Evolutionary conservation across 805 yeast species (phyloP).

Genomic region (Spencermartinsiella europaea): DNA sequence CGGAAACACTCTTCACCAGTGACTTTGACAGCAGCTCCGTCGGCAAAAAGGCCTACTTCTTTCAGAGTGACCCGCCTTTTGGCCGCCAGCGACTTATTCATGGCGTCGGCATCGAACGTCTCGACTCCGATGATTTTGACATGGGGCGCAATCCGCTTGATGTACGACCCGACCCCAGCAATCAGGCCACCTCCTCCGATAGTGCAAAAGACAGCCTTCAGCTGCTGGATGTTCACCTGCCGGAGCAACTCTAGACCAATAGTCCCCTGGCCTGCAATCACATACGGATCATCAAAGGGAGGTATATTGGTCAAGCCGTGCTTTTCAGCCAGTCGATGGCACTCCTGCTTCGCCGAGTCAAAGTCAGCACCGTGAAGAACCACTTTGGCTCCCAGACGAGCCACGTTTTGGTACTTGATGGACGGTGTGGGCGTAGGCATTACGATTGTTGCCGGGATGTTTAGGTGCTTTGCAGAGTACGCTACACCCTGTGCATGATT

Average conservation of each 20-base stretch:
- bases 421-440: conserved; percentile 98
- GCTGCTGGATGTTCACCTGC: conserved; percentile 70
- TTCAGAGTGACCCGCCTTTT: conserved; percentile 52
- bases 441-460: conserved; percentile 91
- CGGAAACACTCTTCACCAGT: conserved; percentile 91
- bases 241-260: conserved; percentile 88
- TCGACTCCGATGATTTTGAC: conserved; percentile 94
- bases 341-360: conserved; percentile 91
- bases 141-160: conserved; percentile 97
- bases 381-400: conserved; percentile 89
- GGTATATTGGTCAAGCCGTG: conserved; percentile 85
- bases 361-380: conserved; percentile 91
- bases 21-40: conserved; percentile 92
- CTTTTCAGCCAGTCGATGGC: conserved; percentile 61
- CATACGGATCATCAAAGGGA: conserved; percentile 98
- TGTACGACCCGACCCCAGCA: conserved; percentile 84
- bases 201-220: conserved; percentile 84
- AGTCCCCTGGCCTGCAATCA: conserved; percentile 98
- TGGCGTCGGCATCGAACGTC: conserved; percentile 92
- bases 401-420: conserved; percentile 86
- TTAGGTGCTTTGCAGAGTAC: conserved; percentile 74
- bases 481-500: conserved; percentile 99
- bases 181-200: conserved; percentile 97
- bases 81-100: conserved; percentile 60
- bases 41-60: conserved; percentile 95